Evolutionary conservation across 2,329 filamentous ascomycete genomes (phyloP), one percentile per base, ranked within the genome.

Genomic region (Cercospora brassicicola): DNA sequence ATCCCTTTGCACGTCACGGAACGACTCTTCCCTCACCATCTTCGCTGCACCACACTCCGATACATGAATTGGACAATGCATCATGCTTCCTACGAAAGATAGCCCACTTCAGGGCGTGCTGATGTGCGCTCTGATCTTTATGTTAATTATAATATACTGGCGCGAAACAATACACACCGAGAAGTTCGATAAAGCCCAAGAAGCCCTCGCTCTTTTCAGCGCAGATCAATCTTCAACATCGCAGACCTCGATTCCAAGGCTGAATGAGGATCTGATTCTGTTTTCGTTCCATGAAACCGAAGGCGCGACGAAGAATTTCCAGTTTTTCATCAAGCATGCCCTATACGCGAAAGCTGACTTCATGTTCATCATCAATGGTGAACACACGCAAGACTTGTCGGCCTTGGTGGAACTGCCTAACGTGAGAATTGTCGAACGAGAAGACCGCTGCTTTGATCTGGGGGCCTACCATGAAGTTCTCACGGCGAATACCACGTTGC

Each of bases 351-450:
- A 69, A 51, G 69, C 69, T 3, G 69, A 71, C 23, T 71, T 71
- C 59, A 70, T 71, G 56, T 55, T 71, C 68, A 69, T 71, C 51
- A 59, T 71, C 48, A 71, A 71, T 30, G 69, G 69, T 36, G 65
- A 59, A 18, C 65, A 71, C 31, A 71, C 60, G 13, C 36, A 62
- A 18, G 36, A 69, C 20, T n/a, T 64, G 18, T 48, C 48, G 2
- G 62, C 20, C 31, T 51, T 23, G 33, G 18, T 5, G 2, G 67
- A 18, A 2, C 55, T 71, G 18, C 59, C 69, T 0, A 71, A 71
- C 33, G 69, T 71, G 18, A 39, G 67, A 8, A 18, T 70, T 5
- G 48, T 71, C 26, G 65, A 71, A 39, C 59, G 69, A 9, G 62
- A 65, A 20, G 70, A 71, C 18, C 53, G 42, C 6, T 71, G 69